Percentiles rank a stretch among this genome's conserved stretches.
These are phyloP conservation scores for Candida sanyaensis DNA, from an alignment of 1,139 yeast species.

Conservation along the genomic window DNA sequence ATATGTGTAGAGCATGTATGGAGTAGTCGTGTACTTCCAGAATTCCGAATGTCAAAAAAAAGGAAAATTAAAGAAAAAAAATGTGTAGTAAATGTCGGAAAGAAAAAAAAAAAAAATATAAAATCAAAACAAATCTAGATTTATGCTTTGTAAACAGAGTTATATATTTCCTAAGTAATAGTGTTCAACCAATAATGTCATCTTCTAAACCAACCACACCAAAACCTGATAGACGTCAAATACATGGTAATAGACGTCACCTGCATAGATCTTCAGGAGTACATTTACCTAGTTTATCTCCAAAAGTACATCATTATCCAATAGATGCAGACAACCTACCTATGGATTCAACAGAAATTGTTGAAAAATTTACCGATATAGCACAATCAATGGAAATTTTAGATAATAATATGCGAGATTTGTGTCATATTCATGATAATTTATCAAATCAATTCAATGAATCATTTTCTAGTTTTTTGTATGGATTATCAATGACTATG, in stretches of 20 bases:
- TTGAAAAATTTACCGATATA: conserved; percentile 41
- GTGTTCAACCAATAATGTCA: conserved; percentile 8
- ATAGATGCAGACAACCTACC: conserved; percentile 43
- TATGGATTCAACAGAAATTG: conserved; percentile 32
- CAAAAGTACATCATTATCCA: conserved; percentile 41
- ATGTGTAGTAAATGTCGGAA: too few relatives aligned
- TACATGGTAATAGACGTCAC: conserved; percentile 20
- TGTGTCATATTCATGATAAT: conserved; percentile 53
- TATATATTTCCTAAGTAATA: neutral
- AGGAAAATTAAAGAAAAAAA: neutral
- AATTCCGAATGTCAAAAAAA: neutral
- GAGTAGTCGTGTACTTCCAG: neutral
- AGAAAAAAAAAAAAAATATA: neutral
- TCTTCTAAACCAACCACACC: conserved; percentile 26
- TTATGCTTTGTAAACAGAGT: neutral
- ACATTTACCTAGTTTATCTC: conserved; percentile 41
- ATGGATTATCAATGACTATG: conserved; percentile 63
- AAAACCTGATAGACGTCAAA: conserved; percentile 8
- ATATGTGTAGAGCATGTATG: neutral
- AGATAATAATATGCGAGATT: conserved; percentile 42
- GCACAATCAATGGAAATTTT: conserved; percentile 57
- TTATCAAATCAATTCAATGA: conserved; percentile 57
- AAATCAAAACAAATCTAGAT: conserved; percentile 3
- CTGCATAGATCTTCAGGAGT: conserved; percentile 46
- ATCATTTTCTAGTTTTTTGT: conserved; percentile 60